Evolutionary conservation across 805 yeast species (phyloP), one percentile per base, ranked within the genome.

Genomic region (Ogataea degrootiae): DNA sequence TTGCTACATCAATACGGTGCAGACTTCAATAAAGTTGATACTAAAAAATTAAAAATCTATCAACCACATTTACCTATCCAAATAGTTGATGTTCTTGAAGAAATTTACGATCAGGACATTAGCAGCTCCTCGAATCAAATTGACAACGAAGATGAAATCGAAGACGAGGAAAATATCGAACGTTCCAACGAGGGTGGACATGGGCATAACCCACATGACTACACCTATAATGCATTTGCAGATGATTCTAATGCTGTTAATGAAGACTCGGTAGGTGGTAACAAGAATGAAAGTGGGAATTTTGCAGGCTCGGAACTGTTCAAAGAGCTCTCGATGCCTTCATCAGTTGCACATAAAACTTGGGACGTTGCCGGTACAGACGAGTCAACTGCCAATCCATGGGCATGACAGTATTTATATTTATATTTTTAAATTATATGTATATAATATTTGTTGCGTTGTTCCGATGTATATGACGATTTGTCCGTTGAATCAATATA

Each of bases 11-110:
- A 76, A 39, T 92, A 88, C 72, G 95, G 96, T 2, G 79, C 87
- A 1, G 90, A 91, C 8, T 59, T 82, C 16, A 84, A 87, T 4
- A 87, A 88, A 2, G 65, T 78, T 1, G 74, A 79, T 45, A 71
- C 71, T 37, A 69, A 71, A 19, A 75, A 82, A 44, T 77, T 85
- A 17, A 70, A 71, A 47, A 68, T 75, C 45, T 83, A 74, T 58
- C 87, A 83, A 61, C 97, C 97, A 1, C 69, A 79, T 21, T 66
- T 90, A 41, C 92, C 96, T 0, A 67, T 80, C 19, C 80, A 79
- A 16, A 71, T 89, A 12, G 67, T 84, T 47, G 96, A 88, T 60
- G 80, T 78, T 45, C 68, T 88, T 34, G 96, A 86, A 54, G 87
- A 81, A 46, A 72, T 85, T 21, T 78, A 75, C 49, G 85, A 79